Conservation (phyloP, 805 yeast genomes). For the Cyberlindnera euphorbiiphila region DNA sequence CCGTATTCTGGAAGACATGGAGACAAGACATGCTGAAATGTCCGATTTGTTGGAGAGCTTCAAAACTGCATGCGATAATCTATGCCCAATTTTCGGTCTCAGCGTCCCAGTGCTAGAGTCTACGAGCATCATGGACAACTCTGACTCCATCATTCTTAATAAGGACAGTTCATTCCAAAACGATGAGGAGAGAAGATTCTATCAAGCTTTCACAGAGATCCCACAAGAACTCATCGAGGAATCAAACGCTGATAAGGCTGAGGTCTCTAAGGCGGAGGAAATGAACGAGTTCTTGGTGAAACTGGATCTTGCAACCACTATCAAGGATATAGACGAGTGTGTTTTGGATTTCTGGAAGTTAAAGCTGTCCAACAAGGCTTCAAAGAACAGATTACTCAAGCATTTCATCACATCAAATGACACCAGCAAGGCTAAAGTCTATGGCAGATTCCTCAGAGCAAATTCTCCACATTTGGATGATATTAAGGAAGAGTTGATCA, state of each 20-base stretch:
- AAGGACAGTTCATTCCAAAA: slow-evolving; percentile 53
- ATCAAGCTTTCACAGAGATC: slow-evolving; percentile 48
- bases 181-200: slow-evolving; percentile 61
- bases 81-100: slow-evolving; percentile 40
- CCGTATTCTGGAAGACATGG: slow-evolving; percentile 39
- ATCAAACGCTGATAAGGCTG: slow-evolving; percentile 25
- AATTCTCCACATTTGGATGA: slow-evolving; percentile 46
- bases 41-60: slow-evolving; percentile 42
- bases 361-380: slow-evolving; percentile 67
- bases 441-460: slow-evolving; percentile 67
- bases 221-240: slow-evolving; percentile 32
- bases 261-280: slow-evolving; percentile 31
- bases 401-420: slow-evolving; percentile 50
- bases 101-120: slow-evolving; percentile 35
- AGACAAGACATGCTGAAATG: slow-evolving; percentile 32
- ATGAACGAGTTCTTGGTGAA: slow-evolving; percentile 41
- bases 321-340: slow-evolving; percentile 46
- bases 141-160: slow-evolving; percentile 26
- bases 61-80: slow-evolving; percentile 36
- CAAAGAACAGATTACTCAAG: slow-evolving; percentile 55
- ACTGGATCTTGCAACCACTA: slow-evolving; percentile 41
- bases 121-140: slow-evolving; percentile 27
- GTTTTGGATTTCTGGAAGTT: slow-evolving; percentile 44
- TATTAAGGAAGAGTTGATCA: slow-evolving; percentile 48
- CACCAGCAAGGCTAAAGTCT: slow-evolving; percentile 43